A percentile compares a stretch with the other conserved stretches of the same genome.
Conservation (phyloP, 352 stramenopile species). For the Phytopythium oedochilum region DNA sequence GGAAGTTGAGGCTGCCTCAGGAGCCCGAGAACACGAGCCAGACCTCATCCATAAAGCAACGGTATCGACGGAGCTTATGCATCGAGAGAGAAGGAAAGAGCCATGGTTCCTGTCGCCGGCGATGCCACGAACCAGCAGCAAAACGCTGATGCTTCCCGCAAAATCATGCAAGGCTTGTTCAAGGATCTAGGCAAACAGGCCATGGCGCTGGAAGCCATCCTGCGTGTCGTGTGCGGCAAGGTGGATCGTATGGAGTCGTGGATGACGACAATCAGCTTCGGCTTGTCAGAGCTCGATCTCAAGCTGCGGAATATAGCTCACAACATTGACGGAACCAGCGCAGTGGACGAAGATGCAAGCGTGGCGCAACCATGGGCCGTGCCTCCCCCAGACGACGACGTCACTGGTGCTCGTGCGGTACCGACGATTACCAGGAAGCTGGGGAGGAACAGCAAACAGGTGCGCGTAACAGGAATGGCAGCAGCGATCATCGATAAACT, state of each 20-base stretch:
- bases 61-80: too few species aligned
- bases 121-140: background rate
- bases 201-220: slow-evolving; percentile 68
- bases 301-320: slow-evolving; percentile 77
- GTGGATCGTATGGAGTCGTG: slow-evolving; percentile 73
- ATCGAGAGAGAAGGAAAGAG: background rate
- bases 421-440: slow-evolving; percentile 51
- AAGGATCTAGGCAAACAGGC: slow-evolving; percentile 68
- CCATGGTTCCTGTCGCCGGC: background rate
- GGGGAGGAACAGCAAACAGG: slow-evolving; percentile 37
- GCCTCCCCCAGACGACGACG: slow-evolving; percentile 21
- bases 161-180: slow-evolving; percentile 71
- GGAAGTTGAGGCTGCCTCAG: background rate
- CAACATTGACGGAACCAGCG: slow-evolving; percentile 73
- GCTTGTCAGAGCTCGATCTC: slow-evolving; percentile 70
- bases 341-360: slow-evolving; percentile 45
- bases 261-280: slow-evolving; percentile 68
- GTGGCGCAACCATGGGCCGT: slow-evolving; percentile 40
- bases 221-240: slow-evolving; percentile 62
- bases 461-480: slow-evolving; percentile 62
- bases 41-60: too few species aligned
- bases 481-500: slow-evolving; percentile 54
- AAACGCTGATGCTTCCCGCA: slow-evolving; percentile 21
- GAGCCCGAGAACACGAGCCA: too few species aligned
- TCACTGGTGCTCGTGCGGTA: slow-evolving; percentile 7